Evolutionary conservation across 2,329 filamentous ascomycete genomes (phyloP).

Genomic region (Venturia pyrina): DNA sequence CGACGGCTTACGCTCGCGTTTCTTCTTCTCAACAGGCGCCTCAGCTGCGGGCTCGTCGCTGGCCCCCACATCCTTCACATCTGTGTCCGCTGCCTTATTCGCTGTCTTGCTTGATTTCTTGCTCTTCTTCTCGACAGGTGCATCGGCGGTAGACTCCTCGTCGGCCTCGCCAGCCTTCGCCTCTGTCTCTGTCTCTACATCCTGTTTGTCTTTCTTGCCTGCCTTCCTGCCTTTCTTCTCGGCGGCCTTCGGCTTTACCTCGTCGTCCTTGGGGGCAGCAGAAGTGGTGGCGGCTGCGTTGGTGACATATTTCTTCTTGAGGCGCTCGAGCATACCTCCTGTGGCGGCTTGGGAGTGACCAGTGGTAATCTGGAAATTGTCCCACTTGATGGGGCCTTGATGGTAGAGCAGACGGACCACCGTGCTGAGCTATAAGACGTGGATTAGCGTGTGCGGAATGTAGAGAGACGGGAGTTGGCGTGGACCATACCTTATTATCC

Average conservation of each 20-base stretch:
- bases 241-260: background rate
- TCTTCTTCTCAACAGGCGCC: background rate
- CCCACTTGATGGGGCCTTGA: slow-evolving; percentile 5
- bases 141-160: background rate
- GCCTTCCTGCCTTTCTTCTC: slow-evolving; percentile 3
- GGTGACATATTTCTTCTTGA: slow-evolving; percentile 8
- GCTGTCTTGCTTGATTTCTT: background rate
- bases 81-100: background rate
- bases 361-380: background rate
- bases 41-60: background rate
- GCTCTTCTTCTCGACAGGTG: background rate
- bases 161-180: background rate
- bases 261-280: background rate
- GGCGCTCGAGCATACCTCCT: background rate
- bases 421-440: background rate
- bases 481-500: slow-evolving; percentile 4
- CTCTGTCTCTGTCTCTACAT: no score
- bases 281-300: background rate
- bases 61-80: background rate
- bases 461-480: background rate
- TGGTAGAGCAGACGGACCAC: background rate
- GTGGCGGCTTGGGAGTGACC: background rate
- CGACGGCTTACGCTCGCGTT: background rate
- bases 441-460: background rate
- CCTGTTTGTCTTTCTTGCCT: no score